Evolutionary conservation across 805 yeast genomes (phyloP).

Genomic region (Wickerhamomyces bovis): DNA sequence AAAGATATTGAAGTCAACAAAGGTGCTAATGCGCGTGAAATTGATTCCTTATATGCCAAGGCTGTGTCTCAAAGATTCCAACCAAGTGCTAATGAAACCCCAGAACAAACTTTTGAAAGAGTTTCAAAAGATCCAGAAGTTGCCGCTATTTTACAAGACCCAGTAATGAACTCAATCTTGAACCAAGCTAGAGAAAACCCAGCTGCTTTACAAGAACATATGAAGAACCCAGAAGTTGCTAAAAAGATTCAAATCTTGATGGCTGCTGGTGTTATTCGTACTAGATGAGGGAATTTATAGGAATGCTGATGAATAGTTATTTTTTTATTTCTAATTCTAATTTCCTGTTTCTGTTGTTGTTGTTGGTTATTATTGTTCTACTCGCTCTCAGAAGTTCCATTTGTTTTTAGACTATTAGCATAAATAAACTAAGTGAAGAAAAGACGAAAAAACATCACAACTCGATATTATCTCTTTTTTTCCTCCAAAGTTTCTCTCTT

Average conservation of each 20-base stretch:
- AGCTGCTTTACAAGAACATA: slow-evolving; percentile 94
- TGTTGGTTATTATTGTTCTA: background rate
- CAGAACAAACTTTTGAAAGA: slow-evolving; percentile 90
- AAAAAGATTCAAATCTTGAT: slow-evolving; percentile 83
- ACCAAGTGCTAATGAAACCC: slow-evolving; percentile 73
- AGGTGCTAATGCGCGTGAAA: slow-evolving; percentile 62
- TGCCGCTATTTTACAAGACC: slow-evolving; percentile 81
- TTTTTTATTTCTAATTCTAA: too few relatives aligned
- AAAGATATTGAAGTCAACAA: slow-evolving; percentile 61
- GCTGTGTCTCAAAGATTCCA: slow-evolving; percentile 78
- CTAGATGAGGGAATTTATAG: slow-evolving; percentile 40
- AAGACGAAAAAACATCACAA: too few relatives aligned
- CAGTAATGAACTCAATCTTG: slow-evolving; percentile 92
- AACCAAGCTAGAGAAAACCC: slow-evolving; percentile 94
- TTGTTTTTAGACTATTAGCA: background rate
- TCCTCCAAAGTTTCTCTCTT: too few relatives aligned
- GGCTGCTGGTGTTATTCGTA: slow-evolving; percentile 95
- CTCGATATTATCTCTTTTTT: too few relatives aligned
- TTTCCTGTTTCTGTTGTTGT: background rate
- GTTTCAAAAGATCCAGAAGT: slow-evolving; percentile 92
- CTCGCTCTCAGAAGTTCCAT: background rate
- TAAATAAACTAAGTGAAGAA: too few relatives aligned
- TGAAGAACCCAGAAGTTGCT: slow-evolving; percentile 85
- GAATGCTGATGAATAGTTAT: too few relatives aligned
- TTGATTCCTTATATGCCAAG: slow-evolving; percentile 73